These are phyloP conservation scores for Termitomyces sp. DNA, from an alignment of 1,284 basidiomycete species.

Conservation along the genomic window DNA sequence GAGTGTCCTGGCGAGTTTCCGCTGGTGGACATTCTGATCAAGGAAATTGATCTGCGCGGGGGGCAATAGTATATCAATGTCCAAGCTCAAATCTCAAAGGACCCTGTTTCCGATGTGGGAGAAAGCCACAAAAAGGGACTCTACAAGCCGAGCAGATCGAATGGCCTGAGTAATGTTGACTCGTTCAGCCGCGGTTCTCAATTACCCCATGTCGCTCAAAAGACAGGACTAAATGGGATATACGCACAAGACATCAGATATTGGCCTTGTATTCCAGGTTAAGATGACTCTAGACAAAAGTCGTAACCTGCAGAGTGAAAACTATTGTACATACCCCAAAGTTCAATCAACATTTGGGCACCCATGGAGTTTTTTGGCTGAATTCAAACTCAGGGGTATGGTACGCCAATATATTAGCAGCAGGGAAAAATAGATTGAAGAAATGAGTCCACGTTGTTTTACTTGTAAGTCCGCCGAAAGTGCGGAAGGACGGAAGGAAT, in stretches of 20 bases:
- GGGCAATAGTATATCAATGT: neutral
- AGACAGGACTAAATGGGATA: neutral
- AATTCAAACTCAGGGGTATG: no score
- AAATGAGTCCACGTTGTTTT: no score
- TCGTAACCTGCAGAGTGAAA: neutral
- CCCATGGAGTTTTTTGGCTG: no score
- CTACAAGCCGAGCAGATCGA: no score
- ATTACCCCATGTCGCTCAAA: neutral
- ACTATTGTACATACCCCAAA: no score
- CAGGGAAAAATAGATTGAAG: no score
- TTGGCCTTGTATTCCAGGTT: neutral
- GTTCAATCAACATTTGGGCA: no score
- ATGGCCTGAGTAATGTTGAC: neutral
- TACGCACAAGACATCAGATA: neutral
- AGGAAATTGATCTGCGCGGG: neutral
- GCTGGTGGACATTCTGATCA: neutral
- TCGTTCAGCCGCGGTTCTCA: neutral
- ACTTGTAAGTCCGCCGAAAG: no score
- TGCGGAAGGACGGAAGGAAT: no score
- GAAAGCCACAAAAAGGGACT: neutral
- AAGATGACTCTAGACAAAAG: neutral
- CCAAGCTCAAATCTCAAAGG: neutral
- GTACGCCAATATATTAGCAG: no score
- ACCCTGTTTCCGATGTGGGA: neutral
- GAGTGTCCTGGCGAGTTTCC: neutral